Base-by-base conservation (phyloP, 768 basidiomycete genomes). In the Kockovaella imperatae region DNA sequence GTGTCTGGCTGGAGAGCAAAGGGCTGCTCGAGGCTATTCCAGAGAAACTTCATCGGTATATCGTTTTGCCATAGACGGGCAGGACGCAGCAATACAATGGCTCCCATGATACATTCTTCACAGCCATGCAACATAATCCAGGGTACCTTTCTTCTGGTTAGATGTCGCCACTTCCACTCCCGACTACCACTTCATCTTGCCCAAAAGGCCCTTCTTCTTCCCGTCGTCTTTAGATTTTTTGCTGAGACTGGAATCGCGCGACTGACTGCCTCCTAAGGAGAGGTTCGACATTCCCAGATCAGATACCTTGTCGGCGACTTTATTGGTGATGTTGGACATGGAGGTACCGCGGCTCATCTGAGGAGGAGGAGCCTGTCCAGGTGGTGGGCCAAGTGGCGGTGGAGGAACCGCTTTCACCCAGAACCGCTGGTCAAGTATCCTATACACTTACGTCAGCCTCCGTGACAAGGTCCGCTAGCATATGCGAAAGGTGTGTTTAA, bases 1-100 rank as follows among this genome's bases (percentile, higher is more conserved):
- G 85, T 69, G 79, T 80, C 59, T 99, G 95, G 95, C 74, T 99
- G 39, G 75, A 81, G 65, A 75, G 78, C 29, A 97, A 97, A 68
- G 82, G 78, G 0, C 74, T 99, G 42, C 77, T 79, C 34, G 75
- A 78, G 28, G 82, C 83, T 20, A 87, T 99, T 62, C 91, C 95
- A 1, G 76, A 79, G 39, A 78, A 86, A 55, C 70, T 97, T 53
- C 83, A 81, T 71, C 93, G 93, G 68, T 97, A 99, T 65, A 79
- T 82, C 52, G 87, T 96, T 28, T 72, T 99, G 35, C 69, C 69
- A 23, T 69, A 52, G 43, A 47, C n/a, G n/a, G n/a, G 21, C 21
- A 14, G 18, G 10, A 38, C 18, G 14, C 8, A 10, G 10, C 36
- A 38, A 14, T 8, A 38, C 7, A 13, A 32, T 32, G 10, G n/a